Base-by-base conservation (phyloP, 805 yeast species). In the Metschnikowia reukaufii region DNA sequence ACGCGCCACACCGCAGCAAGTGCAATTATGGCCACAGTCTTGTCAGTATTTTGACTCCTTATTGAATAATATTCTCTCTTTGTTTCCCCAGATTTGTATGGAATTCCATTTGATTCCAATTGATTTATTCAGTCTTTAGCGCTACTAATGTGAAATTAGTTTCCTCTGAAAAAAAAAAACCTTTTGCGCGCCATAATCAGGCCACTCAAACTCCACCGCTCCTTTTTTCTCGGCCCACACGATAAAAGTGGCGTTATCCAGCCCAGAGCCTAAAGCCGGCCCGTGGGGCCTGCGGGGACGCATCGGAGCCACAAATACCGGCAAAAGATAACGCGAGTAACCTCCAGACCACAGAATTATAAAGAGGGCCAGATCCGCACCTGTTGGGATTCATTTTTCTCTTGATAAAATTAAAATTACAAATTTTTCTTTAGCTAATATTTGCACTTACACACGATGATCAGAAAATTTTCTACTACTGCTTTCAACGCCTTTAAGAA, bases 381-480 rank as follows among this genome's bases (percentile, higher is more conserved):
- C 4, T 15, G 16, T 4, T 2, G 8, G 29, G 29, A 13, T 3
- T 25, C 2, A 4, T 25, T 13, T n/a, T n/a, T n/a, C n/a, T n/a
- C n/a, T n/a, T n/a, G n/a, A n/a, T n/a, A n/a, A n/a, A n/a, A n/a
- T n/a, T n/a, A n/a, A n/a, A n/a, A n/a, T n/a, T n/a, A n/a, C n/a
- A n/a, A n/a, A n/a, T n/a, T n/a, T n/a, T n/a, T n/a, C n/a, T n/a
- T n/a, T n/a, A n/a, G n/a, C n/a, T n/a, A n/a, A n/a, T n/a, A n/a
- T n/a, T n/a, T n/a, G n/a, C n/a, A n/a, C n/a, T n/a, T 5, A 29
- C 10, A 29, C 27, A 27, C 30, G 15, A 55, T 55, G 58, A 46
- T 51, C 40, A 65, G 67, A 62, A 49, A 52, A 36, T 54, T 65
- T 35, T 55, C 62, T 31, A 62, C 63, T 41, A 47, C 55, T 16